Evolutionary conservation across 2,329 filamentous ascomycete species (phyloP), one percentile per base, ranked within the genome.

Genomic region (Colletotrichum melonis): DNA sequence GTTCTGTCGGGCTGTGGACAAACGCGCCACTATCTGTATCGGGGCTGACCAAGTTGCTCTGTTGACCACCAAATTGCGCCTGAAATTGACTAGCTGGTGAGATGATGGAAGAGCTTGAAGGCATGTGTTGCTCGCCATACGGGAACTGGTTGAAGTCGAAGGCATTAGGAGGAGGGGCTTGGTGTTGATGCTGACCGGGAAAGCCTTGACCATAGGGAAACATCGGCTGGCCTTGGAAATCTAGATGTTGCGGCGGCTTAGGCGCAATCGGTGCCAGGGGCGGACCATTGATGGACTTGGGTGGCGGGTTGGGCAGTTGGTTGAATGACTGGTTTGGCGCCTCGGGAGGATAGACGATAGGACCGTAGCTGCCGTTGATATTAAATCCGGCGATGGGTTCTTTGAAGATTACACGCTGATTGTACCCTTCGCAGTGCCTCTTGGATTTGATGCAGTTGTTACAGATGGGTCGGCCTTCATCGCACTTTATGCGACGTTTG

Each of bases 401-500:
- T 80, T 95, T 96, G 87, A 96, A 97, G 72, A 95, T 87, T 67
- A 97, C 91, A 59, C 93, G 90, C 81, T 94, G 93, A 77, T 91
- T 95, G 81, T 97, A 97, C 66, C 94, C 94, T 81, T 97, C 94
- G 81, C 94, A 97, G 76, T 91, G 87, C 16, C 94, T 89, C 82
- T 95, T 96, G 22, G 94, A 96, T 80, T 96, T 97, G 84, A 93
- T 91, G 83, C 94, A 97, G 79, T 97, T 97, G 79, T 89, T 91
- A 83, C 94, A 97, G 32, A 89, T 93, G 30, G 94, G 94, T 63
- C 93, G 90, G 78, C 95, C 94, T 82, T 98, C 97, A 75, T 97
- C 97, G 82, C 97, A 99, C 84, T 98, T 99, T 83, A 99, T 98
- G 75, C 97, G 93, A 66, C 97, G 92, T 84, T 94, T 96, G 75